Conservation (phyloP, 176 grass and related monocot species). For the Oryza meyeriana region DNA sequence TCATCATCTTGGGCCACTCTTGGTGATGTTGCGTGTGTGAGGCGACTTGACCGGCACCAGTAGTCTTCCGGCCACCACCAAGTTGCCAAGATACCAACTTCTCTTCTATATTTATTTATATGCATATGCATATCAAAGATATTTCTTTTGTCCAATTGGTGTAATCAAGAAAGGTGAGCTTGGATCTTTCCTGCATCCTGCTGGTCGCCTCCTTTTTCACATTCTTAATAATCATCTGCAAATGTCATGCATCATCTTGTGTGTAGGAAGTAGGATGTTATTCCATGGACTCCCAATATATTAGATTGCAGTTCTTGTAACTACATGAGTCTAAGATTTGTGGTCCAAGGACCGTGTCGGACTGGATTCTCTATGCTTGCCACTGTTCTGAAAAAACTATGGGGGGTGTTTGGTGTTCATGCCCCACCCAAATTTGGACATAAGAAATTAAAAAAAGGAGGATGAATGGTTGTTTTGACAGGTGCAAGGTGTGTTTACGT, state of each 20-base stretch:
- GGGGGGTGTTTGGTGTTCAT: background rate
- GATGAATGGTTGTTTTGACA: background rate
- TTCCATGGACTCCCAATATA: background rate
- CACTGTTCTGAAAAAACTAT: background rate
- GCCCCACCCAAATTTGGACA: background rate
- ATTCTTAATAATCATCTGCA: background rate
- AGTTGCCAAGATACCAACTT: background rate
- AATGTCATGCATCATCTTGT: background rate
- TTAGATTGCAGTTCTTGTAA: background rate
- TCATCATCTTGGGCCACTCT: constrained; percentile 4
- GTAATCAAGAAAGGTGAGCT: constrained; percentile 21
- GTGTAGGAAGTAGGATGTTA: background rate
- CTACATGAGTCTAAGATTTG: background rate
- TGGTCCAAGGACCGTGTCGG: background rate
- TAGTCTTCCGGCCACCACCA: background rate
- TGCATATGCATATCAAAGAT: background rate
- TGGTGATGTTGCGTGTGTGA: background rate
- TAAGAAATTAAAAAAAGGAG: background rate
- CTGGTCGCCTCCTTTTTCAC: background rate
- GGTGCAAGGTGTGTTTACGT: background rate
- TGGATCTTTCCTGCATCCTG: background rate
- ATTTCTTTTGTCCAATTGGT: background rate
- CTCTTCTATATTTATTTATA: background rate
- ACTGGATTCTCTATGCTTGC: background rate
- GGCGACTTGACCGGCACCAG: constrained; percentile 20